Evolutionary conservation across 192 early-diverging fungal species (phyloP).

Genomic region (Coemansia sp.): DNA sequence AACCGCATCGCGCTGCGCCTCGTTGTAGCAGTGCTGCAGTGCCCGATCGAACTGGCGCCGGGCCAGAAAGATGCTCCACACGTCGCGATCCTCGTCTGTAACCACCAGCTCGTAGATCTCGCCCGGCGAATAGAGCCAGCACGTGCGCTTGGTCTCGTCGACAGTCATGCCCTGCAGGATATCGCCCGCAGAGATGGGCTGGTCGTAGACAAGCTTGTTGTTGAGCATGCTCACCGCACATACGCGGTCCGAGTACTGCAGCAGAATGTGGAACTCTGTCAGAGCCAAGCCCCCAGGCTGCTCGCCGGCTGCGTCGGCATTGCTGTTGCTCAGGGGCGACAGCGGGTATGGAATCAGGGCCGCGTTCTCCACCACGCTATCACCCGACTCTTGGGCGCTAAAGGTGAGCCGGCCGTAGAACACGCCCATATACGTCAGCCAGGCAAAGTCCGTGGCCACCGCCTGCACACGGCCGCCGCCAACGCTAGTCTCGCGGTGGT

Average conservation of each 20-base stretch:
- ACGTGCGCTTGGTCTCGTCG: constrained; percentile 76
- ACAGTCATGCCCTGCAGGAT: constrained; percentile 60
- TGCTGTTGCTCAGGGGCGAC: constrained; percentile 19
- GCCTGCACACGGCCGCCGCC: constrained; percentile 2
- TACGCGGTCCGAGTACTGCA: constrained; percentile 73
- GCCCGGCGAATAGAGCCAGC: constrained; percentile 84
- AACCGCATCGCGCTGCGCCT: constrained; percentile 71
- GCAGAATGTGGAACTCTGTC: constrained; percentile 84
- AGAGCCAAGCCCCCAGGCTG: constrained; percentile 71
- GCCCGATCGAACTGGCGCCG: constrained; percentile 79
- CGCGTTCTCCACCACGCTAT: constrained; percentile 76
- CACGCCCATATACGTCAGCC: constrained; percentile 85
- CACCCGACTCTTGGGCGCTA: constrained; percentile 64
- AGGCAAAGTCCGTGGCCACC: constrained; percentile 67
- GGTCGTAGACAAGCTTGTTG: constrained; percentile 78
- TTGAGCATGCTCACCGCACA: constrained; percentile 76
- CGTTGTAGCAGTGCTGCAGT: constrained; percentile 64
- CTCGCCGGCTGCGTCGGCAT: constrained; percentile 26
- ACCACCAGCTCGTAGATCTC: constrained; percentile 87
- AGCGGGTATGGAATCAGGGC: constrained; percentile 75
- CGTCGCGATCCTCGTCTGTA: constrained; percentile 86
- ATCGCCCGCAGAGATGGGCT: constrained; percentile 59
- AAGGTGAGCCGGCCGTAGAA: constrained; percentile 79
- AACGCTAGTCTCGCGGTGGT: constrained; percentile 23
- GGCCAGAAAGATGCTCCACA: constrained; percentile 86